Evolutionary conservation across 164 flowering plant species (phyloP).

Genomic region (Aristolochia contorta): DNA sequence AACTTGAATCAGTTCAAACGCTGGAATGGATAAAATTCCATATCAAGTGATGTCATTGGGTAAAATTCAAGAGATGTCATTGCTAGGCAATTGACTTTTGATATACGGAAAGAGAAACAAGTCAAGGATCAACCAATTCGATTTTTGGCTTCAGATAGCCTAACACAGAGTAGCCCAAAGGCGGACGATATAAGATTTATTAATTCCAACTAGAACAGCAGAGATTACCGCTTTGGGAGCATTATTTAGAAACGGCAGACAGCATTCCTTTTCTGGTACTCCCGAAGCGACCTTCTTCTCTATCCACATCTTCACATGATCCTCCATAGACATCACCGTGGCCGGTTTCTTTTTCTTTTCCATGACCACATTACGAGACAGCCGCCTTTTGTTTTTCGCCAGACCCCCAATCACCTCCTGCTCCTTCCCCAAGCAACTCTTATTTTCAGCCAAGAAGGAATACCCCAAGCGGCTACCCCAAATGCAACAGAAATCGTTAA

Average conservation of each 20-base stretch:
- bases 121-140: neutral
- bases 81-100: neutral
- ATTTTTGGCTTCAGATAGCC: neutral
- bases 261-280: conserved; percentile 17
- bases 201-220: too few species aligned
- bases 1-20: too few species aligned
- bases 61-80: too few species aligned
- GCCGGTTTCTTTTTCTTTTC: conserved; percentile 15
- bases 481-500: neutral
- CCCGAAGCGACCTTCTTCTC: conserved; percentile 22
- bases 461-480: conserved; percentile 10
- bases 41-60: too few species aligned
- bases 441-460: conserved; percentile 3
- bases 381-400: conserved; percentile 8
- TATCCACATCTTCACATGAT: conserved; percentile 16
- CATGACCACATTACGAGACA: neutral
- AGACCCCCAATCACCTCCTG: conserved; percentile 10
- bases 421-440: conserved; percentile 1
- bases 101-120: neutral
- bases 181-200: neutral
- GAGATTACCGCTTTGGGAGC: conserved; percentile 22
- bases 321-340: conserved; percentile 12
- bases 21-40: too few species aligned
- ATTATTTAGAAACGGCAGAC: conserved; percentile 22
- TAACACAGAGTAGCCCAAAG: neutral